A percentile compares a stretch with the other conserved stretches of the same genome.
phyloP scores from a whole-genome alignment of 2,329 filamentous ascomycete species.

The Claviceps citrina region DNA sequence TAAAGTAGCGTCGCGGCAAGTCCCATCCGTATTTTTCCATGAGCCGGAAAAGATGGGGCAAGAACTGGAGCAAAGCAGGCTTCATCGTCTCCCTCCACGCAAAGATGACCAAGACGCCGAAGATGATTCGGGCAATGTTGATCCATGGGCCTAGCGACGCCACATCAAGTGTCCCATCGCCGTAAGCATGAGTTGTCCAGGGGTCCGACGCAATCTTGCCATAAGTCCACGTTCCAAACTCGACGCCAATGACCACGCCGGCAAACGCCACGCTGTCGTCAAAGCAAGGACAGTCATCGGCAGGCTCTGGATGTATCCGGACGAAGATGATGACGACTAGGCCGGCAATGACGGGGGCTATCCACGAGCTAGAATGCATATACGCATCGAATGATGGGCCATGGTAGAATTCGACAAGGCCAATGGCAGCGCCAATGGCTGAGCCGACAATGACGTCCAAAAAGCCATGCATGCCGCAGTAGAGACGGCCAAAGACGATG shows the following conservation, averaged over 20 bases:
- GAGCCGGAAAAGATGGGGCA: constrained; percentile 78
- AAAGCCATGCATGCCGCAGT: constrained; percentile 98
- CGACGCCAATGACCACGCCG: constrained; percentile 73
- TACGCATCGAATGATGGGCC: constrained; percentile 52
- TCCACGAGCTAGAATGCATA: constrained; percentile 48
- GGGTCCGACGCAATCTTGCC: constrained; percentile 34
- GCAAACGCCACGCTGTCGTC: constrained; percentile 92
- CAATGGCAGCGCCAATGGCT: constrained; percentile 53
- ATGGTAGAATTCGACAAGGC: constrained; percentile 43
- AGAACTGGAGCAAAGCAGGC: constrained; percentile 55
- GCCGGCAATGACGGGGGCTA: constrained; percentile 47
- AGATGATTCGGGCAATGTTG: constrained; percentile 50
- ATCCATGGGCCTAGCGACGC: constrained; percentile 49
- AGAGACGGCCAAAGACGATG: constrained; percentile 79
- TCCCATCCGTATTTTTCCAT: constrained; percentile 67
- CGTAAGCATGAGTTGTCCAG: constrained; percentile 28
- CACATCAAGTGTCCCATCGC: constrained; percentile 46
- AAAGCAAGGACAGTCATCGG: constrained; percentile 92
- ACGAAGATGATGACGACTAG: constrained; percentile 60
- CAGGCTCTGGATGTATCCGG: constrained; percentile 84
- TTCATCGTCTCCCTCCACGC: constrained; percentile 85
- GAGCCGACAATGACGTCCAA: constrained; percentile 76
- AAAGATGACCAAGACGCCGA: constrained; percentile 75
- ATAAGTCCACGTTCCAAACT: constrained; percentile 74
- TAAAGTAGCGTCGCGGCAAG: constrained; percentile 80